Conservation (phyloP, 139 green algal species). For the Volvox reticuliferus region DNA sequence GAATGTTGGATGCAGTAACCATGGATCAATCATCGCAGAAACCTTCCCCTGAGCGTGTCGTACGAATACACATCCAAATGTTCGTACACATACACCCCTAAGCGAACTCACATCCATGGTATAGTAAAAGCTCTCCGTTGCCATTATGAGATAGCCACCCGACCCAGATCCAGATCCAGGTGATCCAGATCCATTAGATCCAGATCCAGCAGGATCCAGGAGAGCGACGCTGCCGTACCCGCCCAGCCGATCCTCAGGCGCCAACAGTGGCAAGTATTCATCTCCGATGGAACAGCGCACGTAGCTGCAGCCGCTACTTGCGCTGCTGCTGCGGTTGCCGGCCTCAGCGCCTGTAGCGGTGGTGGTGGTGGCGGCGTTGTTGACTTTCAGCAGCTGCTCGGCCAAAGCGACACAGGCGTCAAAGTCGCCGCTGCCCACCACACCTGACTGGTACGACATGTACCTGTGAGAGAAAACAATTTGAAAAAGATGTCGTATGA, state of each 20-base stretch:
- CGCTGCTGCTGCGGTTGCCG: neutral
- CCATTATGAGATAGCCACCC: constrained; percentile 43
- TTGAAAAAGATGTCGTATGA: too few species aligned
- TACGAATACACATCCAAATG: neutral
- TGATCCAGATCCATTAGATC: neutral
- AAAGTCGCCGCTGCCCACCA: constrained; percentile 42
- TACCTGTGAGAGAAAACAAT: neutral
- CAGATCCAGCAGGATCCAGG: neutral
- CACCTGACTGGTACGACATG: neutral
- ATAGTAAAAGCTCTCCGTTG: constrained; percentile 68
- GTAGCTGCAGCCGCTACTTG: neutral
- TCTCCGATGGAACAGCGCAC: constrained; percentile 34
- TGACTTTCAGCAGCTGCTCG: constrained; percentile 5
- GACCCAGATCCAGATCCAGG: constrained; percentile 1
- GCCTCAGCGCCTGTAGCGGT: neutral
- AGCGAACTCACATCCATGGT: constrained; percentile 39
- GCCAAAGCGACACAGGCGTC: neutral
- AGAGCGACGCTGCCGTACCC: constrained; percentile 4
- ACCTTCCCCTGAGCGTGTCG: too few species aligned
- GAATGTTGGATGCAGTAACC: too few species aligned
- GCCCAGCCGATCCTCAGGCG: neutral
- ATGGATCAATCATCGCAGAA: too few species aligned
- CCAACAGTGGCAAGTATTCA: constrained; percentile 42
- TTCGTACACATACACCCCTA: neutral
- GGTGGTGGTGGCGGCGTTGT: too few species aligned